Conservation (phyloP, 2,329 filamentous ascomycete genomes). For the Ascochyta pisi region DNA sequence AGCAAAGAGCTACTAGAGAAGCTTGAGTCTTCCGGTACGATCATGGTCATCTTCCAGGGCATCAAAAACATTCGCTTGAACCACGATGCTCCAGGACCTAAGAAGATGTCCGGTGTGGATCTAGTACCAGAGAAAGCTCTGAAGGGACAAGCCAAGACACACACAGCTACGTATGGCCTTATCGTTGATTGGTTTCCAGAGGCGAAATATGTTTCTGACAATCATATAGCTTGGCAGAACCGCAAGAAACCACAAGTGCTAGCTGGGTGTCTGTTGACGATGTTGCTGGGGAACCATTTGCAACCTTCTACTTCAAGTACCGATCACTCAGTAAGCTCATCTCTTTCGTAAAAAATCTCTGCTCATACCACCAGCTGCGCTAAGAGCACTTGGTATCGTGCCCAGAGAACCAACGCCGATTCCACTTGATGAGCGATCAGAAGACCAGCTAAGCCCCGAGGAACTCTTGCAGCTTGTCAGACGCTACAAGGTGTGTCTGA, state of each 20-base stretch:
- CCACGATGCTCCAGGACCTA: neutral
- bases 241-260: neutral
- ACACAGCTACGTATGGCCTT: constrained; percentile 14
- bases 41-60: neutral
- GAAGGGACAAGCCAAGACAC: constrained; percentile 22
- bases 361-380: neutral
- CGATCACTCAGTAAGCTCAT: neutral
- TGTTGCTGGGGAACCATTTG: neutral
- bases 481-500: neutral
- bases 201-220: neutral
- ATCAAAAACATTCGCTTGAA: neutral
- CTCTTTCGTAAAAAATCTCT: neutral
- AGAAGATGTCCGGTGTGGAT: neutral
- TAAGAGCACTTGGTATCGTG: neutral
- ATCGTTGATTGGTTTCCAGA: neutral
- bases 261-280: neutral
- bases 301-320: neutral
- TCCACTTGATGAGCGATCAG: neutral
- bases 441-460: neutral
- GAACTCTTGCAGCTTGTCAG: neutral
- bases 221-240: neutral
- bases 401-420: neutral
- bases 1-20: neutral
- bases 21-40: neutral
- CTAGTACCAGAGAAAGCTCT: constrained; percentile 27